Conservation (phyloP, 169 alveolate genomes). For the Eimeria tenella region DNA sequence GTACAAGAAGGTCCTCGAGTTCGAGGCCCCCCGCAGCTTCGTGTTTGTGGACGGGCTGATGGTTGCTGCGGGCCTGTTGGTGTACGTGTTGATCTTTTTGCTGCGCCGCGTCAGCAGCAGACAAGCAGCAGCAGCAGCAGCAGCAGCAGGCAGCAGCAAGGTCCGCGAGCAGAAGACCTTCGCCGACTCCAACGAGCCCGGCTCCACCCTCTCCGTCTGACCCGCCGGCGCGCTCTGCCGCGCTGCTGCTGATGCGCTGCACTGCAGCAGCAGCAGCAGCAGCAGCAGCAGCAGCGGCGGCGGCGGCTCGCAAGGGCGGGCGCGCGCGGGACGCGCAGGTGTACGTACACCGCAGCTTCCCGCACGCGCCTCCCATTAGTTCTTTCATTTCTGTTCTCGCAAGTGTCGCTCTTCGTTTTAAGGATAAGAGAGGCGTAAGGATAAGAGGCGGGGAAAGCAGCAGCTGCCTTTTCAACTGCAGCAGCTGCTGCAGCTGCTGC, state of each 20-base stretch:
- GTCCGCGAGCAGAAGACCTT: background rate
- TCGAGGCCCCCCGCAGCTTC: conserved; percentile 27
- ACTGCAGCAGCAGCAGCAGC: conserved; percentile 6
- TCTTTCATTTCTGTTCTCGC: no score
- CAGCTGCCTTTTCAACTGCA: background rate
- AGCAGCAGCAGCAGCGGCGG: background rate
- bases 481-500: background rate
- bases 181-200: conserved; percentile 10
- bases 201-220: conserved; percentile 34
- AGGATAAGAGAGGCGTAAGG: no score
- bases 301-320: background rate
- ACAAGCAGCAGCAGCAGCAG: background rate
- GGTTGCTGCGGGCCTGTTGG: conserved; percentile 65
- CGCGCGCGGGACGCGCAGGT: no score
- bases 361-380: no score
- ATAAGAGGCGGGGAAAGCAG: background rate
- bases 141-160: background rate
- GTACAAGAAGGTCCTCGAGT: conserved; percentile 68
- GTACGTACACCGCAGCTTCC: no score
- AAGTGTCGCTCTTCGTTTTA: no score
- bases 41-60: conserved; percentile 59
- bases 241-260: background rate
- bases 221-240: background rate
- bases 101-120: background rate
- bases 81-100: conserved; percentile 7